Base-by-base conservation (phyloP, 331 rosid genomes). In the Quercus tomentella region DNA sequence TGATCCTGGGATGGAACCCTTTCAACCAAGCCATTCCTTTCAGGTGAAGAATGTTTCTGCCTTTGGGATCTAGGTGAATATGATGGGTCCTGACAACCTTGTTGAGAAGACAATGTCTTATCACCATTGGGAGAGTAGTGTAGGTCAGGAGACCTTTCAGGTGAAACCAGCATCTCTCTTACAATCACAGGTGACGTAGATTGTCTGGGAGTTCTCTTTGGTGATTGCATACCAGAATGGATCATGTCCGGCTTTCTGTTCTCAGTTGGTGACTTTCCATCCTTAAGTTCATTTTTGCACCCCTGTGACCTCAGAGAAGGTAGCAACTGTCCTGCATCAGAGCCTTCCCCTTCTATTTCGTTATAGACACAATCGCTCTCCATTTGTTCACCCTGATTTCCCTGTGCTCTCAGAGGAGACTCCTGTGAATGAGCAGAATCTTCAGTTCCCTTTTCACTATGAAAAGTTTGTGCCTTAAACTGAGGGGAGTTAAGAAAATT, bases 371-470 rank as follows among this genome's bases (percentile, higher is more conserved):
- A 35, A n/a, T 67, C 4, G 7, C 52, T 35, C 25, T 67, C 72
- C 52, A 67, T 35, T 67, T 67, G 72, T 67, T 35, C 72, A 18
- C 54, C 26, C 37, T 1, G 52, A 25, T 67, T 33, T 12, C 26
- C 28, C 72, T 67, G 28, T 4, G 26, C 54, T 15, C 12, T 9
- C 72, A 67, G 72, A 67, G 26, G 54, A 67, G 72, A 67, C 26
- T 67, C 70, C 72, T 67, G 72, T 67, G 72, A 20, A 33, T 67
- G 51, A n/a, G 72, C 72, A 67, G 72, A 67, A 67, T 67, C 72
- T 67, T 67, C 26, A 20, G 72, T 20, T 67, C 54, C 72, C 72
- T 67, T 33, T 61, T 61, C 67, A 67, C 15, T n/a, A 31, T 12
- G 23, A 67, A 35, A 35, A n/a, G 51, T 67, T 35, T 67, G 72